Base-by-base conservation (phyloP, 306 rosid genomes). In the Lotus japonicus region DNA sequence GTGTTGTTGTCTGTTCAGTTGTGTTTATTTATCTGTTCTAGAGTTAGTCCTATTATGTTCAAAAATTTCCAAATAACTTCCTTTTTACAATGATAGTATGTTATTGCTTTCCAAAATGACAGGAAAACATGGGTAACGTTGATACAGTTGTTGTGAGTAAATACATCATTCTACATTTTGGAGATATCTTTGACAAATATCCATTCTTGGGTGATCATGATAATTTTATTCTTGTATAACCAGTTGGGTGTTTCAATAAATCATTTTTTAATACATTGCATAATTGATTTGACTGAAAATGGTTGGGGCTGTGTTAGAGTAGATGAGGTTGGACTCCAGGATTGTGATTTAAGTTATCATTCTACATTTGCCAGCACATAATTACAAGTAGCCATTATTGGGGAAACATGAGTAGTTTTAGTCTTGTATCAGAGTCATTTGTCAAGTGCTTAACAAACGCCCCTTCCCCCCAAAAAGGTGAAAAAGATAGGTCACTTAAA, bases 261-360 rank as follows among this genome's bases (percentile, higher is more conserved):
- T 64, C 15, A 14, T 58, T 60, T 55, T 12, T 58, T 9, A 16
- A 58, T 41, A 11, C 14, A 17, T 16, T 15, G 50, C 39, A 5
- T 71, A 11, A 4, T 35, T 77, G 39, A 4, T 51, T 58, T 17
- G 70, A 23, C 60, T 38, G 23, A 53, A 71, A 21, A 21, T 11
- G 43, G 31, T 49, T 28, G 78, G 16, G 66, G 41, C 38, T 48
- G 51, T 57, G 48, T 45, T 51, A 54, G 33, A 16, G 68, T 35
- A 72, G 45, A 31, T 72, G 26, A 21, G 26, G 26, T 21, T 78
- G 66, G 53, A 41, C 7, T 58, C 65, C 46, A 9, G 69, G 61
- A 70, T 43, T 60, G 4, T 71, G 41, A 49, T 23, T 48, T 0
- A 46, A 26, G 39, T 71, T 48, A 38, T 38, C 61, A 35, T 71